Base-by-base conservation (phyloP, 2,329 filamentous ascomycete species). In the Pseudocercospora musae region DNA sequence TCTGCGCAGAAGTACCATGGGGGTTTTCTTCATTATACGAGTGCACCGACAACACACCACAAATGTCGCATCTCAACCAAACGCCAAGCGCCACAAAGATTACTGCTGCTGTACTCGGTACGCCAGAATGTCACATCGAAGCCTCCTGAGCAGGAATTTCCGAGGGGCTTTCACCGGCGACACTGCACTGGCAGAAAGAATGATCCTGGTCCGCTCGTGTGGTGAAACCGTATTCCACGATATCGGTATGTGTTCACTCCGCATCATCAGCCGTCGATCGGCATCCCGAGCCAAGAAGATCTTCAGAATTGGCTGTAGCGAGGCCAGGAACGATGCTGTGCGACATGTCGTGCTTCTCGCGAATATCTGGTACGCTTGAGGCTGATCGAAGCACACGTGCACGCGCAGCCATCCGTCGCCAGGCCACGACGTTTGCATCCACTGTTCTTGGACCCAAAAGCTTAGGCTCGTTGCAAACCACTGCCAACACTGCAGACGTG, bases 191-290 rank as follows among this genome's bases (percentile, higher is more conserved):
- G 48, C 33, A 46, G 49, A 37, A 48, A 60, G 3, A 23, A 29
- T 33, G 33, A 33, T 23, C n/a, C 37, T 40, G 25, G 49, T 31
- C 54, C 54, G 29, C 59, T 58, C 59, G 46, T 57, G 55, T 49
- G 42, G 46, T 50, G 27, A 54, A 46, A 33, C 46, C 33, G 44
- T 52, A 53, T 54, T 44, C 29, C 54, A 54, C n/a, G 25, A 18
- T 20, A 25, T 21, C 21, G 31, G 21, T 48, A 37, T 11, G 21
- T 18, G 48, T 57, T 55, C 59, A 62, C 59, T 62, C 59, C 59
- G 55, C 59, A 46, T 62, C 23, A 29, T 53, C 42, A 21, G 52
- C 40, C 33, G 59, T 27, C 48, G 55, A 58, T 62, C 54, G 31
- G 21, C 42, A 21, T 20, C 27, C 40, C 31, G 52, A 48, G 53